phyloP scores from a whole-genome alignment of 495 filamentous ascomycete species.

The Xylaria acuta region DNA sequence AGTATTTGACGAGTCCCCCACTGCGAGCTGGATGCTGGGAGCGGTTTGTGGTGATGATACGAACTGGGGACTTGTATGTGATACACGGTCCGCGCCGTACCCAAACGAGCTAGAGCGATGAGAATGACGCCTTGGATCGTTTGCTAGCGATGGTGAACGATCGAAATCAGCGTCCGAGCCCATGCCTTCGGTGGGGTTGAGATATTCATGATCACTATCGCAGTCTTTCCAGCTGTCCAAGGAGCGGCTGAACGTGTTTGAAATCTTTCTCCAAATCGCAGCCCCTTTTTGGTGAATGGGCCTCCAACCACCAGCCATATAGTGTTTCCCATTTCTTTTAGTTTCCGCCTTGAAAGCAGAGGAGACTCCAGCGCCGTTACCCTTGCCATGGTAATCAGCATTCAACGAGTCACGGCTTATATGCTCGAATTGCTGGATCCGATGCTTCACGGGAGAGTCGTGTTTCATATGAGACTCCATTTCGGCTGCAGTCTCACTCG shows the following conservation, averaged over 20 bases:
- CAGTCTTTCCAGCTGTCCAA: constrained; percentile 26
- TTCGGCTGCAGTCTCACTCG: neutral
- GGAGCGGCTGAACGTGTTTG: constrained; percentile 32
- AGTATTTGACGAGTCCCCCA: constrained; percentile 16
- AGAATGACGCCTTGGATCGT: neutral
- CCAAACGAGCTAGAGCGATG: neutral
- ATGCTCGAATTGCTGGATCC: constrained; percentile 45
- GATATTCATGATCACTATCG: constrained; percentile 4
- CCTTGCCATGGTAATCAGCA: constrained; percentile 7
- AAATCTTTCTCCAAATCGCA: constrained; percentile 36
- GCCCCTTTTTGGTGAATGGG: constrained; percentile 28
- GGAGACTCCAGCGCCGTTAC: neutral
- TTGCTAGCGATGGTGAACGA: neutral
- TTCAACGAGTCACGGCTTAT: constrained; percentile 27
- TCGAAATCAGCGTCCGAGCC: neutral
- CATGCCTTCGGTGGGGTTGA: neutral
- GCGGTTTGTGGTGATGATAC: neutral
- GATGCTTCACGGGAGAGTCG: constrained; percentile 44
- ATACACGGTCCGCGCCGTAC: neutral
- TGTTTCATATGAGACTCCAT: constrained; percentile 5
- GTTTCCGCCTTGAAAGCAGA: neutral
- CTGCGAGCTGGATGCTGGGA: neutral
- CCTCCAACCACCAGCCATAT: constrained; percentile 22
- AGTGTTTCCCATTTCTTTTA: constrained; percentile 1
- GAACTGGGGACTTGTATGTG: constrained; percentile 6